Evolutionary conservation across 192 early-diverging fungal genomes (phyloP).

Genomic region (Coemansia sp.): DNA sequence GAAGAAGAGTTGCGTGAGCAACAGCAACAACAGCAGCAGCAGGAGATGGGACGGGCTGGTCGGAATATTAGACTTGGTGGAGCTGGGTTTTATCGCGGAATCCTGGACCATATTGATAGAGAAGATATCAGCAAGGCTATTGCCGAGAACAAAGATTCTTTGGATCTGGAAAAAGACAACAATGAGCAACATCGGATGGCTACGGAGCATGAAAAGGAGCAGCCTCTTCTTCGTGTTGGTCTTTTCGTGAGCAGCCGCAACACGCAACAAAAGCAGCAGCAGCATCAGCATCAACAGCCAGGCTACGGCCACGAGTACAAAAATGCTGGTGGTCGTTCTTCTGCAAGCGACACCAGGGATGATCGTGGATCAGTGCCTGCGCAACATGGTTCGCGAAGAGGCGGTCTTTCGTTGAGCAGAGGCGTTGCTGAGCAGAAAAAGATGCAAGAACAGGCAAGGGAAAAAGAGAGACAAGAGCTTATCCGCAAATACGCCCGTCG

Average conservation of each 20-base stretch:
- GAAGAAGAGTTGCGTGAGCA: slow-evolving; percentile 32
- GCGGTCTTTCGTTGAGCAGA: neutral
- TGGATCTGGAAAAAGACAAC: neutral
- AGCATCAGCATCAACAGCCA: neutral
- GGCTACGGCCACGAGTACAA: neutral
- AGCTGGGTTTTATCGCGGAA: slow-evolving; percentile 24
- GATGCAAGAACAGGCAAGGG: slow-evolving; percentile 4
- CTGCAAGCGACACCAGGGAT: neutral
- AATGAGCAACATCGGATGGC: neutral
- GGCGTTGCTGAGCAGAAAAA: slow-evolving; percentile 13
- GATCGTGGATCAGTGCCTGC: neutral
- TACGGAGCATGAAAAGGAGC: neutral
- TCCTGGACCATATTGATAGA: slow-evolving; percentile 56
- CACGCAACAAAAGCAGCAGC: neutral
- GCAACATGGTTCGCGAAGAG: neutral
- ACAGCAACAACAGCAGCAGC: slow-evolving; percentile 4
- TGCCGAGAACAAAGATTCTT: neutral
- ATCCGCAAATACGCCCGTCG: slow-evolving; percentile 35
- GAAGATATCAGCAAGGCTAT: slow-evolving; percentile 50
- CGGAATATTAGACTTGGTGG: too few species aligned
- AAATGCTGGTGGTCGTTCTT: neutral
- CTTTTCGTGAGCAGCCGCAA: neutral
- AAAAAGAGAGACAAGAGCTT: slow-evolving; percentile 16
- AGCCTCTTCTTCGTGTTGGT: slow-evolving; percentile 8
- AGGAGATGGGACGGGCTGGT: neutral